Evolutionary conservation across 768 basidiomycete species (phyloP).

Genomic region (Suillus alpinus): DNA sequence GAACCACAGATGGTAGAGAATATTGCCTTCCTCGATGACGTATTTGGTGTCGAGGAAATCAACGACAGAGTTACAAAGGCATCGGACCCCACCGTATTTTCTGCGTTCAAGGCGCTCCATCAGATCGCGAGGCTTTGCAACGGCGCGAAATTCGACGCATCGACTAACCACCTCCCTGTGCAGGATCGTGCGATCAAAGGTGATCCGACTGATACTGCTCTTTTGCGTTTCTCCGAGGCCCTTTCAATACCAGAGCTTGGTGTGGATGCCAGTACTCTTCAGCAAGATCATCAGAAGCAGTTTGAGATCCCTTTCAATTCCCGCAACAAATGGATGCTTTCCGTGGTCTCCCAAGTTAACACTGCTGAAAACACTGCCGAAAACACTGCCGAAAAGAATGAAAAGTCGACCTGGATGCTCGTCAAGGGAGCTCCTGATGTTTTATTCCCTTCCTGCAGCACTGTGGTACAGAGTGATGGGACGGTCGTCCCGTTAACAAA

Average conservation of each 20-base stretch:
- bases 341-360: conserved; percentile 26
- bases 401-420: conserved; percentile 28
- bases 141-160: conserved; percentile 41
- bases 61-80: conserved; percentile 8
- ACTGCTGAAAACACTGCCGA: too few species aligned
- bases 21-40: conserved; percentile 26
- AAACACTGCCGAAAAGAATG: not conserved
- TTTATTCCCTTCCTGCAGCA: conserved; percentile 34
- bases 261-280: conserved; percentile 10
- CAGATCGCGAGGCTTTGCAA: conserved; percentile 48
- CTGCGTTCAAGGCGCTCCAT: conserved; percentile 22
- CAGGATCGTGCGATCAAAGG: conserved; percentile 27
- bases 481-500: conserved; percentile 20
- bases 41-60: conserved; percentile 16
- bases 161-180: conserved; percentile 4
- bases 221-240: conserved; percentile 39
- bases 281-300: not conserved
- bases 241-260: conserved; percentile 8
- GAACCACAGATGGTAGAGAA: conserved; percentile 27
- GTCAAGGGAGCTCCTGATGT: conserved; percentile 55
- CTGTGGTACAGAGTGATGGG: conserved; percentile 22
- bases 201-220: conserved; percentile 46
- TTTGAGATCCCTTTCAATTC: conserved; percentile 37
- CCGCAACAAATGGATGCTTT: conserved; percentile 51
- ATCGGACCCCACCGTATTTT: conserved; percentile 9